phyloP scores from a whole-genome alignment of 306 rosid genomes.

The Prunus mume region DNA sequence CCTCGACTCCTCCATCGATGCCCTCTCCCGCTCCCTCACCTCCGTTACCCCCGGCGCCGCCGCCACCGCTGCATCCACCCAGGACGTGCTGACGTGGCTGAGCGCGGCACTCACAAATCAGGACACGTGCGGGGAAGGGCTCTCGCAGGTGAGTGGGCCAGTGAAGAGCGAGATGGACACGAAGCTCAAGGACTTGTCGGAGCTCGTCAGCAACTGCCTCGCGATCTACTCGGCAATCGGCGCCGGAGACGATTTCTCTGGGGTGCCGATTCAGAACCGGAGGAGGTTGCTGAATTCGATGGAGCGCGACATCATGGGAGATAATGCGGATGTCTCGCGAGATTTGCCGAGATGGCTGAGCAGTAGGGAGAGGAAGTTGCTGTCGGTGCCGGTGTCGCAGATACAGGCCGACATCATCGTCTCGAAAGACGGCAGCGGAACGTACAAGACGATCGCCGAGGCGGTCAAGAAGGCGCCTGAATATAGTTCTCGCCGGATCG shows the following conservation, averaged over 20 bases:
- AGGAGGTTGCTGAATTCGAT: constrained; percentile 29
- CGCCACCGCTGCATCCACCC: constrained; percentile 15
- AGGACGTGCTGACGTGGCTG: constrained; percentile 82
- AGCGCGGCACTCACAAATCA: constrained; percentile 81
- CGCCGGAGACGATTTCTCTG: constrained; percentile 53
- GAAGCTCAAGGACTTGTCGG: constrained; percentile 54
- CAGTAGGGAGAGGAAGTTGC: constrained; percentile 53
- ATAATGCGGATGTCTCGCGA: constrained; percentile 21
- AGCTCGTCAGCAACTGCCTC: constrained; percentile 73
- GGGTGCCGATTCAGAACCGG: constrained; percentile 69
- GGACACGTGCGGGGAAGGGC: constrained; percentile 80
- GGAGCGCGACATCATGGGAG: constrained; percentile 32
- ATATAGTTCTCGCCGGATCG: constrained; percentile 43
- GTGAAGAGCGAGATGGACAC: constrained; percentile 49
- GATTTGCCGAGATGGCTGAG: constrained; percentile 72
- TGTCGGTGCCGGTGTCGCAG: constrained; percentile 47
- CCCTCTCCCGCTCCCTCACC: constrained; percentile 50
- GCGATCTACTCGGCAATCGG: constrained; percentile 54
- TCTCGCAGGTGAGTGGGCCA: constrained; percentile 37
- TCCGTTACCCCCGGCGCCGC: constrained; percentile 15
- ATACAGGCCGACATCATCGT: constrained; percentile 72
- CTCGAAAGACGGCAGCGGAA: constrained; percentile 66
- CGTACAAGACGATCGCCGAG: constrained; percentile 57
- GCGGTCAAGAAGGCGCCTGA: constrained; percentile 80
- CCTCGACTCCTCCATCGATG: constrained; percentile 72